Percentiles rank a stretch among this genome's conserved stretches.
These are phyloP conservation scores for Clitoria ternatea DNA, from an alignment of 306 rosid species.

Conservation along the genomic window DNA sequence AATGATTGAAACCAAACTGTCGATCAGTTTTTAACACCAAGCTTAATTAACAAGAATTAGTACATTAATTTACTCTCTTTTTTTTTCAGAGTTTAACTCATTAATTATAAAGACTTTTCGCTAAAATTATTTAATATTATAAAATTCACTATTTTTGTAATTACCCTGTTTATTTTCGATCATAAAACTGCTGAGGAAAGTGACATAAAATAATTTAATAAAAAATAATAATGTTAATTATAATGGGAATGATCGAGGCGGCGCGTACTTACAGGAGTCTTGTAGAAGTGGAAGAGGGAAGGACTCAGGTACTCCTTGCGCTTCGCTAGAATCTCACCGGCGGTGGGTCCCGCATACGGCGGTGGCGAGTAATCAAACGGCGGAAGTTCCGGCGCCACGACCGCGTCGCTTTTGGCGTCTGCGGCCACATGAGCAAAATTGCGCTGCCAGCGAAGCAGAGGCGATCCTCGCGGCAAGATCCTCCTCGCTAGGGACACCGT, in stretches of 20 bases:
- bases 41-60: too few relatives aligned
- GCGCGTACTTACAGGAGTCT: constrained; percentile 53
- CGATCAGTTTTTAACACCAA: too few relatives aligned
- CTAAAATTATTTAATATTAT: too few relatives aligned
- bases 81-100: too few relatives aligned
- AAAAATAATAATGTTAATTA: neutral
- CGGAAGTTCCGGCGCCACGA: constrained; percentile 39
- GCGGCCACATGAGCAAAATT: constrained; percentile 37
- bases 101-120: too few relatives aligned
- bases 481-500: constrained; percentile 25
- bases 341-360: constrained; percentile 65
- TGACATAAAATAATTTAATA: too few relatives aligned
- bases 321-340: constrained; percentile 64
- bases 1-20: too few relatives aligned
- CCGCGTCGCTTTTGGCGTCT: constrained; percentile 19
- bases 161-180: too few relatives aligned
- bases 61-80: too few relatives aligned
- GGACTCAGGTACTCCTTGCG: constrained; percentile 74
- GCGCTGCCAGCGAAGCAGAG: constrained; percentile 22
- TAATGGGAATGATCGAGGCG: neutral
- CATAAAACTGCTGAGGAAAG: too few relatives aligned
- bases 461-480: constrained; percentile 6
- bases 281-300: constrained; percentile 48
- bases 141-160: too few relatives aligned
- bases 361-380: constrained; percentile 70